Evolutionary conservation across 805 yeast genomes (phyloP).

Genomic region (Candida tallmaniae): DNA sequence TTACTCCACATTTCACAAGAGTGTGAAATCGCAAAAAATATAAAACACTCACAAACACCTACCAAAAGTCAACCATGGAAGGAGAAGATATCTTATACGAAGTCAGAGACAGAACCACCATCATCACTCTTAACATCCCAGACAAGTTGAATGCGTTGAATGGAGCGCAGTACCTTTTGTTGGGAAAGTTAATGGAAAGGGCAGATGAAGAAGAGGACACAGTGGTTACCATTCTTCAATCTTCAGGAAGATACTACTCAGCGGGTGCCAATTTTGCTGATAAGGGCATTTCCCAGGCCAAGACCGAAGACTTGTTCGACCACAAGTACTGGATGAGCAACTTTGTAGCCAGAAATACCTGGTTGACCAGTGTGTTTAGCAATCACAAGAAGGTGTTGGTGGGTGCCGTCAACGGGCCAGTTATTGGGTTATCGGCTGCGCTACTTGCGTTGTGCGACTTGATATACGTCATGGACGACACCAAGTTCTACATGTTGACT

Average conservation of each 20-base stretch:
- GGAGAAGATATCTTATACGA: constrained; percentile 32
- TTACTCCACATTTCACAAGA: too few species aligned
- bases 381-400: constrained; percentile 69
- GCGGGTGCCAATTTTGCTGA: constrained; percentile 77
- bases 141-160: constrained; percentile 60
- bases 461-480: constrained; percentile 59
- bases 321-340: constrained; percentile 47
- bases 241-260: constrained; percentile 72
- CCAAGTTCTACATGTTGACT: constrained; percentile 53
- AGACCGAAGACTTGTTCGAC: constrained; percentile 29
- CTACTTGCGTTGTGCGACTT: constrained; percentile 73
- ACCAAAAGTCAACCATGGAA: constrained; percentile 1
- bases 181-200: constrained; percentile 54
- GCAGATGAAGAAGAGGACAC: constrained; percentile 64
- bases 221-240: constrained; percentile 58
- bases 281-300: constrained; percentile 24
- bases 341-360: constrained; percentile 69
- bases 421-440: constrained; percentile 72
- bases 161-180: constrained; percentile 55
- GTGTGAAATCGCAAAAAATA: too few species aligned
- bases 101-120: constrained; percentile 45
- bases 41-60: too few species aligned
- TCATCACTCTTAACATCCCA: constrained; percentile 66
- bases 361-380: constrained; percentile 61
- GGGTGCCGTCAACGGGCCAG: constrained; percentile 83